phyloP scores from a whole-genome alignment of 2,329 filamentous ascomycete species.

The Fusarium torreyae region DNA sequence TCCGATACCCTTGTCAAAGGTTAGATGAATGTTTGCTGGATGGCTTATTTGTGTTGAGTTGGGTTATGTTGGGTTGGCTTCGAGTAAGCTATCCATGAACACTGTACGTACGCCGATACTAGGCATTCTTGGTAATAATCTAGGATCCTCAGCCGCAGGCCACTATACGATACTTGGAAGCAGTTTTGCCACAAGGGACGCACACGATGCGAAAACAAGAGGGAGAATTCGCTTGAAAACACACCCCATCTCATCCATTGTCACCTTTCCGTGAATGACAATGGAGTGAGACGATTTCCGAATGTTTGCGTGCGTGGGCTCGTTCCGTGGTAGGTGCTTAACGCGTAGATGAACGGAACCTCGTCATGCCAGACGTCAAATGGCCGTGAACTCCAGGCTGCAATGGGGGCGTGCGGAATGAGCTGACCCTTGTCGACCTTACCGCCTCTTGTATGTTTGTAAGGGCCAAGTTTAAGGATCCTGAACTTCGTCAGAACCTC shows the following conservation, averaged over 20 bases:
- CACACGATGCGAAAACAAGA: neutral
- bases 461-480: neutral
- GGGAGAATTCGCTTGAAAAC: conserved; percentile 7
- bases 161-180: conserved; percentile 19
- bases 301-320: conserved; percentile 3
- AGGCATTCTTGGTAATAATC: conserved; percentile 10
- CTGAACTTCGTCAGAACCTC: neutral
- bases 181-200: conserved; percentile 30
- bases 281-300: neutral
- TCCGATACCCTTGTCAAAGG: conserved; percentile 10
- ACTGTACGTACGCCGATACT: conserved; percentile 15
- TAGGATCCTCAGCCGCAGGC: conserved; percentile 30
- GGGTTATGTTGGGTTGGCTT: neutral
- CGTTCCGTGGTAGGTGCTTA: conserved; percentile 13
- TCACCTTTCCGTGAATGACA: neutral
- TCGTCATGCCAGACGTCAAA: conserved; percentile 8
- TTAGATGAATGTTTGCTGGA: conserved; percentile 1
- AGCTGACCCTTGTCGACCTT: conserved; percentile 21
- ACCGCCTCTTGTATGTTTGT: conserved; percentile 19
- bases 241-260: neutral
- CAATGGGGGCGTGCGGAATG: conserved; percentile 11
- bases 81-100: conserved; percentile 10
- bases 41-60: conserved; percentile 16
- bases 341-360: conserved; percentile 3
- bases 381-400: neutral